Base-by-base conservation (phyloP, 805 yeast species). In the Kodamaea leandrae region DNA sequence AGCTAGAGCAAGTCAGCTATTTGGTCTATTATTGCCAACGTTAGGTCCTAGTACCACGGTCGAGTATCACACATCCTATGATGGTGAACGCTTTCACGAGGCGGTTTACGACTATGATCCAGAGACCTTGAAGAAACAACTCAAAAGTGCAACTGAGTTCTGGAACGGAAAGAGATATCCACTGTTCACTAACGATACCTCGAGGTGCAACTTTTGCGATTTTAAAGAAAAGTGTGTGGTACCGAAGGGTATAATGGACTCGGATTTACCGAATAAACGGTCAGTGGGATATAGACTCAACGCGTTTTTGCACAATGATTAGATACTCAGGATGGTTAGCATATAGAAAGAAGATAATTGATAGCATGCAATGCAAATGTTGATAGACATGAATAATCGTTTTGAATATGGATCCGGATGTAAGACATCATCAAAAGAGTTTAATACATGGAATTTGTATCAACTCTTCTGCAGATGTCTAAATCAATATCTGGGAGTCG, bases 101-200 rank as follows among this genome's bases (percentile, higher is more conserved):
- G 53, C 66, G 0, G 35, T 53, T 6, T 75, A 74, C 40, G 42
- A 56, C 3, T 79, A 68, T 50, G 63, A 71, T 36, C 50, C 54
- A 4, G 37, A 47, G 0, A 51, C 46, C 9, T 51, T 77, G 2
- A 45, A 60, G 1, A 25, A 47, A 2, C 55, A 63, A 6, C 54
- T 74, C 2, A 33, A 46, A 0, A 48, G 55, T 8, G 66, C 79
- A 2, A 48, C 74, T 38, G 52, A 53, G 17, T 75, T 80, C 47
- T 83, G 89, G 89, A 64, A 66, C 49, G 89, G 89, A 0, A 50
- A 58, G 23, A 60, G 84, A 34, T 56, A 54, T 3, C 85, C 86
- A 1, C 52, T 50, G 21, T 72, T 71, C 5, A 66, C 76, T 3
- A 51, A 54, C 6, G 74, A 57, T 47, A 61, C 47, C 41, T 55